These are phyloP conservation scores for Hygrophila difformis DNA, from an alignment of 257 asterid species.

Conservation along the genomic window DNA sequence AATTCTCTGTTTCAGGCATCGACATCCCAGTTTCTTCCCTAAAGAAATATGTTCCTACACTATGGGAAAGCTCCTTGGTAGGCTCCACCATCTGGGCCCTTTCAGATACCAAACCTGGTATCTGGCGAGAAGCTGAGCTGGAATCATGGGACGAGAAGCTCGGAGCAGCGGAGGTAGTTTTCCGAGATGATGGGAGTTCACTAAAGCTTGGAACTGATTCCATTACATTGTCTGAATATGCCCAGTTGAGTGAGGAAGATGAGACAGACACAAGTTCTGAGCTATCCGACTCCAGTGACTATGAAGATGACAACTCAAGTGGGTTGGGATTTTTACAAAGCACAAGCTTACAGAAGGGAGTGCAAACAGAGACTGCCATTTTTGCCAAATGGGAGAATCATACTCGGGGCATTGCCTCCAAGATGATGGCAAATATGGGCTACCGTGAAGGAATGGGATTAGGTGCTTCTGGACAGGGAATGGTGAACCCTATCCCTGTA, in stretches of 20 bases:
- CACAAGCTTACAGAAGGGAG: constrained; percentile 48
- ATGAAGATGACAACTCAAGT: constrained; percentile 45
- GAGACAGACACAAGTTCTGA: constrained; percentile 43
- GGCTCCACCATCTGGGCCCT: constrained; percentile 85
- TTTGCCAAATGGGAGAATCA: constrained; percentile 97
- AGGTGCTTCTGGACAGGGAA: constrained; percentile 92
- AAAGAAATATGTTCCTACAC: constrained; percentile 56
- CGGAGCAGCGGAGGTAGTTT: constrained; percentile 50
- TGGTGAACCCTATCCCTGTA: constrained; percentile 60
- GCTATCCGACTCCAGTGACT: constrained; percentile 46
- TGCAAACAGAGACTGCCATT: constrained; percentile 74
- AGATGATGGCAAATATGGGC: constrained; percentile 99
- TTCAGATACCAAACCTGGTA: constrained; percentile 43
- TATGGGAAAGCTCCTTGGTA: constrained; percentile 71
- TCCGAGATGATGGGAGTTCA: constrained; percentile 69
- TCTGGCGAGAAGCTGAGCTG: constrained; percentile 91
- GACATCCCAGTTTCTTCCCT: constrained; percentile 58
- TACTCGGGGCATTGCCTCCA: constrained; percentile 93
- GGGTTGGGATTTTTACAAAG: constrained; percentile 72
- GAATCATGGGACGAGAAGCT: constrained; percentile 76
- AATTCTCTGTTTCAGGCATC: constrained; percentile 42
- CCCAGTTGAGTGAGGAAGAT: constrained; percentile 53
- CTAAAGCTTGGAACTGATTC: constrained; percentile 54
- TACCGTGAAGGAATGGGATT: constrained; percentile 98
- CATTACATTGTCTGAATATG: constrained; percentile 51